Conservation (phyloP, 2,329 filamentous ascomycete genomes). For the Aureobasidium sp. region DNA sequence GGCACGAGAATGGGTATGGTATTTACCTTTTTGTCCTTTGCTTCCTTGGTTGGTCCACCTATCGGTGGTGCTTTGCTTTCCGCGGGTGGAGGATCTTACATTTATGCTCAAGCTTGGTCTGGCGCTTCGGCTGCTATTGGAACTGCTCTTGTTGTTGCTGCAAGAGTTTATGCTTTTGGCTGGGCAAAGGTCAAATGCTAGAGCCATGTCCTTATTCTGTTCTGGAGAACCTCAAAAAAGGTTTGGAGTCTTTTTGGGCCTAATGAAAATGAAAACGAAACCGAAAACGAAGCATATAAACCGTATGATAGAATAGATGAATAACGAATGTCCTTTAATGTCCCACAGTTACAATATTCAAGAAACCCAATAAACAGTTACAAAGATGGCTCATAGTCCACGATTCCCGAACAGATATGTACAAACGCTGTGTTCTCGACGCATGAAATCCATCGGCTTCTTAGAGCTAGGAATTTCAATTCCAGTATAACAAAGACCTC, state of each 20-base stretch:
- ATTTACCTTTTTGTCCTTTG: conserved; percentile 36
- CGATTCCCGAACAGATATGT: no score
- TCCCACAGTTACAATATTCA: not conserved
- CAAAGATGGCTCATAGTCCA: no score
- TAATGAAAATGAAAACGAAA: not conserved
- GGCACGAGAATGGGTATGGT: conserved; percentile 41
- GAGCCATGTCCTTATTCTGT: not conserved
- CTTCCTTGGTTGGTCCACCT: conserved; percentile 37
- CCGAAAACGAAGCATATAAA: no score
- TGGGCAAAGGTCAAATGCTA: conserved; percentile 15
- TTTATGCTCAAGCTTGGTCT: conserved; percentile 36
- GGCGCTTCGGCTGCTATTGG: conserved; percentile 20
- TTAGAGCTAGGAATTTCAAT: no score
- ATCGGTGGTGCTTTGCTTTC: conserved; percentile 39
- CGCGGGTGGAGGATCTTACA: conserved; percentile 30
- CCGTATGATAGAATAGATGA: not conserved
- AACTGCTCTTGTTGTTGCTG: conserved; percentile 15
- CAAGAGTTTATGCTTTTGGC: conserved; percentile 20
- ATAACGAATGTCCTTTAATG: not conserved
- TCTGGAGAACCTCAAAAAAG: not conserved
- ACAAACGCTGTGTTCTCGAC: no score
- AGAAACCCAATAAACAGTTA: no score
- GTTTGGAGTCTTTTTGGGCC: not conserved
- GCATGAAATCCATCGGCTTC: no score
- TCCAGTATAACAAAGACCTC: no score